Evolutionary conservation across 768 basidiomycete genomes (phyloP).

Genomic region (Hygrocybe coccinea): DNA sequence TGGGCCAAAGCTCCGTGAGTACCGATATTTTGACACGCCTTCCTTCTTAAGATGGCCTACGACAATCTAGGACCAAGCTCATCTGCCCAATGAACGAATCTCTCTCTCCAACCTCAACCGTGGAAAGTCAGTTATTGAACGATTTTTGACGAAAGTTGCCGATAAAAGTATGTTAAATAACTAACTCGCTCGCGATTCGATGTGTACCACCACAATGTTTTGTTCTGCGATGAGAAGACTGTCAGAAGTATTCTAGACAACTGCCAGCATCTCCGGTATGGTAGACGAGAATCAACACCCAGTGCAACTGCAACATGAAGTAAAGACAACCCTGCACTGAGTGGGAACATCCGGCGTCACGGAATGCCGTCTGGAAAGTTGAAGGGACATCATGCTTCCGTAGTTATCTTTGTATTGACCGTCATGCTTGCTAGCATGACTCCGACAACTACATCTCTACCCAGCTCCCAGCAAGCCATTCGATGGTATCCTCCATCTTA

Average conservation of each 20-base stretch:
- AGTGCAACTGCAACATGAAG: no score
- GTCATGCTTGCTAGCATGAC: background rate
- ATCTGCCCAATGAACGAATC: conserved; percentile 90
- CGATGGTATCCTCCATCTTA: conserved; percentile 65
- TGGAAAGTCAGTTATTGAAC: conserved; percentile 72
- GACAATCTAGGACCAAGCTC: conserved; percentile 70
- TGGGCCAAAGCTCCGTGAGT: conserved; percentile 85
- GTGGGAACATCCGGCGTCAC: no score
- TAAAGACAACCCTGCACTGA: no score
- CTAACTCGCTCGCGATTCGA: no score
- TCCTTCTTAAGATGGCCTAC: conserved; percentile 5
- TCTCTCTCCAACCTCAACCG: conserved; percentile 74
- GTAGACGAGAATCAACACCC: no score
- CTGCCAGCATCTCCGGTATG: no score
- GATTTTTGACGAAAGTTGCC: conserved; percentile 59
- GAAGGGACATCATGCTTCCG: background rate
- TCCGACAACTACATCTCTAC: background rate
- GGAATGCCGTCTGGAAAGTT: no score
- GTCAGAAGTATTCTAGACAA: no score
- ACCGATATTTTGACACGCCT: background rate
- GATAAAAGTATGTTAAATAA: conserved; percentile 20
- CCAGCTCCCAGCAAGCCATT: conserved; percentile 37
- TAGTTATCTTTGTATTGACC: background rate
- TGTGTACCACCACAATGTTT: no score
- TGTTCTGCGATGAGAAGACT: no score